These are phyloP conservation scores for Coriolopsis trogii DNA, from an alignment of 1,284 basidiomycete genomes.

Conservation along the genomic window DNA sequence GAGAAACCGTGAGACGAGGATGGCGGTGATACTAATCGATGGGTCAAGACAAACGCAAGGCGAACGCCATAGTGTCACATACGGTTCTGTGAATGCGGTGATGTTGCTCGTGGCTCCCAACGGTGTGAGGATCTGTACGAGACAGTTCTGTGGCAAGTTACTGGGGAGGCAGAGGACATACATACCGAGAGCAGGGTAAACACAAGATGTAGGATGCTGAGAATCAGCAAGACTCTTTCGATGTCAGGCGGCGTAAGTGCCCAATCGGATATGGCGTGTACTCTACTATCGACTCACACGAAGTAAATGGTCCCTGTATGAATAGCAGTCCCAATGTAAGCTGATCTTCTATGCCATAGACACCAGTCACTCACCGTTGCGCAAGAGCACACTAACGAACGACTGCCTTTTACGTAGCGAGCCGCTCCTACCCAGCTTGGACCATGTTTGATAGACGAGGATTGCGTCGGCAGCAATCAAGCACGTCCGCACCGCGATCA, in stretches of 20 bases:
- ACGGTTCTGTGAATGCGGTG: constrained; percentile 4
- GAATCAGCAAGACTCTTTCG: neutral
- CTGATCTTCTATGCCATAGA: too few relatives aligned
- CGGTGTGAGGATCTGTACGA: neutral
- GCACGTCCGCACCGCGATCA: neutral
- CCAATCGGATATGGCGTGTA: neutral
- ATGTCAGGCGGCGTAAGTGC: neutral
- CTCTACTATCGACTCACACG: neutral
- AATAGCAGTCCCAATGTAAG: neutral
- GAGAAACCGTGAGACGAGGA: constrained; percentile 10
- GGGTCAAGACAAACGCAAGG: neutral
- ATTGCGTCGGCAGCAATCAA: neutral
- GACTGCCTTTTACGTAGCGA: too few relatives aligned
- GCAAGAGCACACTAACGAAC: neutral
- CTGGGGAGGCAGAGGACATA: neutral
- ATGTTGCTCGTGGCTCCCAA: constrained; percentile 4
- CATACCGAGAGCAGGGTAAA: constrained; percentile 4
- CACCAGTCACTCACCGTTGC: neutral
- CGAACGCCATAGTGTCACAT: neutral
- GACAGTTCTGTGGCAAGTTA: too few relatives aligned
- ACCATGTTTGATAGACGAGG: neutral
- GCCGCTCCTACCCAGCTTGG: neutral
- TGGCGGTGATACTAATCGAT: neutral
- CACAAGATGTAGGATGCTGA: neutral
- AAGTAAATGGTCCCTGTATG: constrained; percentile 1